These are phyloP conservation scores for Claviceps lovelessii DNA, from an alignment of 2,329 filamentous ascomycete species.

Conservation along the genomic window DNA sequence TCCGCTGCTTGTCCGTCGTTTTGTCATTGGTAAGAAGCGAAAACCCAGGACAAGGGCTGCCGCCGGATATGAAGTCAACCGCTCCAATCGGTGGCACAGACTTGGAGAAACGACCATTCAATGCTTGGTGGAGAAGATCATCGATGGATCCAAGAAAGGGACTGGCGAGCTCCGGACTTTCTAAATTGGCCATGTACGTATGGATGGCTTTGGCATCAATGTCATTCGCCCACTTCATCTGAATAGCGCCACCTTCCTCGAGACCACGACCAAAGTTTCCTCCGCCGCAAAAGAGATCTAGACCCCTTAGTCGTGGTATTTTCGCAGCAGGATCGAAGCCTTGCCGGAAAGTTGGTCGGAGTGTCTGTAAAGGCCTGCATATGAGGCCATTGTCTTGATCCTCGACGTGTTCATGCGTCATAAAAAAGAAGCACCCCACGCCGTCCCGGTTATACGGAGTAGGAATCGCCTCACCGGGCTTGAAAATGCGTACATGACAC, in stretches of 20 bases:
- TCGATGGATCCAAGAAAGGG: conserved; percentile 62
- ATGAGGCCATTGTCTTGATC: background rate
- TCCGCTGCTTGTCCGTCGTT: conserved; percentile 38
- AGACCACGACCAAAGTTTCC: conserved; percentile 66
- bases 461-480: conserved; percentile 30
- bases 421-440: conserved; percentile 50
- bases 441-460: conserved; percentile 53
- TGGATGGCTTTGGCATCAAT: conserved; percentile 49
- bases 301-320: conserved; percentile 34
- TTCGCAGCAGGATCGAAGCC: conserved; percentile 34
- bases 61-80: conserved; percentile 56
- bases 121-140: conserved; percentile 42
- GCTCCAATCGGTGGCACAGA: conserved; percentile 44
- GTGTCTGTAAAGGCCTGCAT: conserved; percentile 22
- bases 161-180: conserved; percentile 23
- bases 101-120: conserved; percentile 32
- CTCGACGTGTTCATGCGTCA: conserved; percentile 28
- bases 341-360: conserved; percentile 31
- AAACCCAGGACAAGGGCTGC: conserved; percentile 67
- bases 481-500: conserved; percentile 47
- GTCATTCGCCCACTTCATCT: conserved; percentile 57
- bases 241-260: conserved; percentile 53
- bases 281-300: conserved; percentile 66
- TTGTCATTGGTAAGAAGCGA: conserved; percentile 47
- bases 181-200: conserved; percentile 56